Conservation (phyloP, 2,329 filamentous ascomycete genomes). For the Ophiostoma sp. region DNA sequence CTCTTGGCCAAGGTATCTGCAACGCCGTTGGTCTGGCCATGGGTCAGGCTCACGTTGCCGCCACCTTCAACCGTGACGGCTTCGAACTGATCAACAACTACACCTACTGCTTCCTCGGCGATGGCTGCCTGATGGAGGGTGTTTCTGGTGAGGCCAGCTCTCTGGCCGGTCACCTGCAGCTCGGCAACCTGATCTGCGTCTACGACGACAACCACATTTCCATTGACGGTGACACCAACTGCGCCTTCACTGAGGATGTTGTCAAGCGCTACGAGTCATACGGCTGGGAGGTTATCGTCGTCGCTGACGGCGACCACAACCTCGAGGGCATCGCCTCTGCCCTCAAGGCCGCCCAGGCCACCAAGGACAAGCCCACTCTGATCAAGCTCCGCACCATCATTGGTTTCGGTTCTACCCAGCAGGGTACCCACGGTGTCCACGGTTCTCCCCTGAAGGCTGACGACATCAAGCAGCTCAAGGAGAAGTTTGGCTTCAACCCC, state of each 20-base stretch:
- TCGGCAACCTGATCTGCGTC: slow-evolving; percentile 93
- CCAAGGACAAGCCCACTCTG: slow-evolving; percentile 93
- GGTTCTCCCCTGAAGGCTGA: slow-evolving; percentile 92
- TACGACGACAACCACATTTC: slow-evolving; percentile 99
- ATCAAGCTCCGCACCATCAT: slow-evolving; percentile 98
- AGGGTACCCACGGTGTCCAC: slow-evolving; percentile 94
- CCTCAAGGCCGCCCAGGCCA: slow-evolving; percentile 74
- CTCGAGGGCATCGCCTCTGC: slow-evolving; percentile 82
- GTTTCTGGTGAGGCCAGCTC: slow-evolving; percentile 89
- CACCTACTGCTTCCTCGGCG: slow-evolving; percentile 94
- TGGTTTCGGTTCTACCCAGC: slow-evolving; percentile 85
- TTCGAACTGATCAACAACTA: slow-evolving; percentile 92
- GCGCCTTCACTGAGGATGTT: slow-evolving; percentile 95
- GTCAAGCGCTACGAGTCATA: slow-evolving; percentile 91
- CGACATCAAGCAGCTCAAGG: slow-evolving; percentile 88
- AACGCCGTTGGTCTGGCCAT: slow-evolving; percentile 98
- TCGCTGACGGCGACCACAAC: slow-evolving; percentile 84
- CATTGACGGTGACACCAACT: slow-evolving; percentile 90
- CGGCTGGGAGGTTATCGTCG: slow-evolving; percentile 85
- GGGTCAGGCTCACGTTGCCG: slow-evolving; percentile 85
- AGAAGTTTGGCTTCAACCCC: slow-evolving; percentile 93
- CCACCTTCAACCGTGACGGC: slow-evolving; percentile 92
- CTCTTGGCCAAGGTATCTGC: slow-evolving; percentile 92
- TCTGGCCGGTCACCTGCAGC: slow-evolving; percentile 89
- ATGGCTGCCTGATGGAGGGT: slow-evolving; percentile 98